phyloP scores from a whole-genome alignment of 305 asterid species.

The Ajuga reptans region DNA sequence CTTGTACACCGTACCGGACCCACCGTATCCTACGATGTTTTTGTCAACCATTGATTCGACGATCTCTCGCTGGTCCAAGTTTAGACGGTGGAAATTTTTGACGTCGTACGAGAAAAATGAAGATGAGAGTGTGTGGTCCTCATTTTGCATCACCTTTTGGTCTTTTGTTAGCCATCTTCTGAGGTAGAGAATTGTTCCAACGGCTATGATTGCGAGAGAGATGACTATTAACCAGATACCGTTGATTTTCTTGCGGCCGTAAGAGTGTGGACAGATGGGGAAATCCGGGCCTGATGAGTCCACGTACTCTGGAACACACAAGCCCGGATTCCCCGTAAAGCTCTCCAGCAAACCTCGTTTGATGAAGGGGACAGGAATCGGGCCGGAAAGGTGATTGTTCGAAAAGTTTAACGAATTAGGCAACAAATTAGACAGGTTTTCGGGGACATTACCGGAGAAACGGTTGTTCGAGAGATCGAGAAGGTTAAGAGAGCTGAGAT shows the following conservation, averaged over 20 bases:
- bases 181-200: constrained; percentile 49
- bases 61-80: constrained; percentile 69
- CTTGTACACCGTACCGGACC: constrained; percentile 81
- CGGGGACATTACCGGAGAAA: constrained; percentile 56
- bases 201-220: constrained; percentile 37
- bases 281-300: constrained; percentile 30
- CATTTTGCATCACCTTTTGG: constrained; percentile 30
- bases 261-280: constrained; percentile 36
- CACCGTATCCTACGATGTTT: constrained; percentile 85
- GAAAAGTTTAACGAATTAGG: constrained; percentile 83
- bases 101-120: constrained; percentile 64
- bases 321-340: constrained; percentile 57
- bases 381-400: constrained; percentile 62
- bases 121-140: constrained; percentile 39
- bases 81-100: constrained; percentile 67
- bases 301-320: constrained; percentile 42
- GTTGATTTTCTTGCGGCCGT: constrained; percentile 35
- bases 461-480: constrained; percentile 71
- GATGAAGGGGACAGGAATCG: constrained; percentile 54
- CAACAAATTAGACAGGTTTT: constrained; percentile 34
- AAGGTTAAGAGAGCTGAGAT: constrained; percentile 46
- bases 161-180: constrained; percentile 48
- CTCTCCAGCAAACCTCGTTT: constrained; percentile 62
- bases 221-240: constrained; percentile 53
- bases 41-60: constrained; percentile 64